A percentile compares a stretch with the other conserved stretches of the same genome.
Evolutionary conservation across 345 rosid species (phyloP).

Genomic region (Eucalyptus fibrosa): DNA sequence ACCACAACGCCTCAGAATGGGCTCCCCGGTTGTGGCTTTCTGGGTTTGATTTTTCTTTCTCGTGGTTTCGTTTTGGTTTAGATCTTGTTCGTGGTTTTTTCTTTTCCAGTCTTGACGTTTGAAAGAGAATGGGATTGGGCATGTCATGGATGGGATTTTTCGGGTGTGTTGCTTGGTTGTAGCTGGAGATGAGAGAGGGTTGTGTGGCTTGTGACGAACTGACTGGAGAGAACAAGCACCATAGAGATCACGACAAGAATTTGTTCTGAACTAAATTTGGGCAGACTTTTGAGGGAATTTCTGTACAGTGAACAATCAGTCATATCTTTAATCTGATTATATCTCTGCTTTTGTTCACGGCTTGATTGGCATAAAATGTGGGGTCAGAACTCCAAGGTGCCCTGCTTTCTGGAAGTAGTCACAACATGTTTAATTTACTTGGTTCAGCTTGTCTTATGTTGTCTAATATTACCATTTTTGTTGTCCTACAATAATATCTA

Average conservation of each 20-base stretch:
- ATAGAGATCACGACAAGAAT: neutral
- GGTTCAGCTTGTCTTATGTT: neutral
- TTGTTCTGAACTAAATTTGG: neutral
- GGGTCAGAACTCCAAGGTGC: neutral
- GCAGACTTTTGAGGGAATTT: neutral
- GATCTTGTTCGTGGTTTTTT: neutral
- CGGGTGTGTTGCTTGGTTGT: neutral
- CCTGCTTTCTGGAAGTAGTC: neutral
- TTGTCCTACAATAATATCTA: neutral
- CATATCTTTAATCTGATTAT: neutral
- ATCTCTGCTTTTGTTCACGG: neutral
- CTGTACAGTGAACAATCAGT: neutral
- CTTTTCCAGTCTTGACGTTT: neutral
- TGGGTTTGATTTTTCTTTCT: neutral
- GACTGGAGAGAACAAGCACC: neutral
- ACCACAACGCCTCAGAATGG: neutral
- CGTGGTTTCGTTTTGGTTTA: neutral
- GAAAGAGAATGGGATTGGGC: neutral
- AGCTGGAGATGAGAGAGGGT: neutral
- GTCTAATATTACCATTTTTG: neutral
- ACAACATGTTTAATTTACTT: neutral
- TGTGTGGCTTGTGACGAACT: neutral
- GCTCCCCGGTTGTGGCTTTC: neutral
- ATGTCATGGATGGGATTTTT: neutral
- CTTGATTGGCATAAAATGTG: neutral